Evolutionary conservation across 768 basidiomycete species (phyloP).

Genomic region (Hericium erinaceus): DNA sequence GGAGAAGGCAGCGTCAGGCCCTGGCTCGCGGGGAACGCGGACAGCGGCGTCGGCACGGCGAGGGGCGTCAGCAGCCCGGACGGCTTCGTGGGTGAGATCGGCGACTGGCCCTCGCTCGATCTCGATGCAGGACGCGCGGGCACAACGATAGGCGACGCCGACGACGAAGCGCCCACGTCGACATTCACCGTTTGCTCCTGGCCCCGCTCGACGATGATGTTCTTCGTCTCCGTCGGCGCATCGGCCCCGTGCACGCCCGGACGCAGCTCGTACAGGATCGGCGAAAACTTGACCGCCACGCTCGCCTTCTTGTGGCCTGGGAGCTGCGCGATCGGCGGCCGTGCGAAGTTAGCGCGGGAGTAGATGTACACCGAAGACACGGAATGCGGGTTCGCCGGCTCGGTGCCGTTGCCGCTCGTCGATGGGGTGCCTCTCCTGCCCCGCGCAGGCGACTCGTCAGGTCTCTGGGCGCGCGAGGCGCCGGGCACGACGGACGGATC

Average conservation of each 20-base stretch:
- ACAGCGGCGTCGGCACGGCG: slow-evolving; percentile 6
- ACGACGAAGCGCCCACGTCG: slow-evolving; percentile 27
- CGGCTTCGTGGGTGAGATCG: slow-evolving; percentile 12
- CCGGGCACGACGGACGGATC: slow-evolving; percentile 62
- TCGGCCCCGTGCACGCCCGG: slow-evolving; percentile 35
- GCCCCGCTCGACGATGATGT: slow-evolving; percentile 60
- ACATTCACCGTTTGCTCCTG: slow-evolving; percentile 52
- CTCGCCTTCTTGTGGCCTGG: slow-evolving; percentile 96
- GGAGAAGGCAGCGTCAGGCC: slow-evolving; percentile 33
- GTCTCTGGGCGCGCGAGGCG: slow-evolving; percentile 20
- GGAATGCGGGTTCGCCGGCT: slow-evolving; percentile 28
- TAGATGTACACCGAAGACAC: slow-evolving; percentile 84
- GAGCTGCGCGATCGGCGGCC: slow-evolving; percentile 87
- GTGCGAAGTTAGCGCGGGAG: slow-evolving; percentile 87
- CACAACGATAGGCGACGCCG: slow-evolving; percentile 7
- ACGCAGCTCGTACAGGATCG: slow-evolving; percentile 86
- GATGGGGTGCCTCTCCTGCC: slow-evolving; percentile 51
- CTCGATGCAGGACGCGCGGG: slow-evolving; percentile 7
- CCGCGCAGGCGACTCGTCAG: slow-evolving; percentile 31
- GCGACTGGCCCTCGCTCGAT: slow-evolving; percentile 10
- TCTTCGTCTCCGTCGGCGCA: slow-evolving; percentile 33
- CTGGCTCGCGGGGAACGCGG: background rate
- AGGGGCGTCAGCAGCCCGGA: slow-evolving; percentile 13
- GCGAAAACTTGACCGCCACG: slow-evolving; percentile 90
- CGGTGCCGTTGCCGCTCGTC: slow-evolving; percentile 15